Percentiles rank a stretch among this genome's conserved stretches.
phyloP scores from a whole-genome alignment of 2,329 filamentous ascomycete species.

The Dactylonectria estremocensis region DNA sequence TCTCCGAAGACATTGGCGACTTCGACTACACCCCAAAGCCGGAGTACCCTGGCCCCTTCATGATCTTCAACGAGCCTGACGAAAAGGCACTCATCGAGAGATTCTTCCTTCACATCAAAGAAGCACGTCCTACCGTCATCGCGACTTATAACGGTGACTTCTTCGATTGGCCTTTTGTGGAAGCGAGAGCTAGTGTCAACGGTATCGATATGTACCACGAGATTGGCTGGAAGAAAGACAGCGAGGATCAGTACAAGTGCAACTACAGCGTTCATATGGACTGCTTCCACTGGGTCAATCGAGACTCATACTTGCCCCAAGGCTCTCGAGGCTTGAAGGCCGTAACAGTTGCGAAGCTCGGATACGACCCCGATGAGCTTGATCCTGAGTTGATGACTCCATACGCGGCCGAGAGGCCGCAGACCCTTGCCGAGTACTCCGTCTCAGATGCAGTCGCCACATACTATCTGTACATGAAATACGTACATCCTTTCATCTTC shows the following conservation, averaged over 20 bases:
- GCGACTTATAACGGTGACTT: constrained; percentile 99
- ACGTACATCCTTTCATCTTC: constrained; percentile 99
- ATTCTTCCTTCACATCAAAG: constrained; percentile 96
- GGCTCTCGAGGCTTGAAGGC: constrained; percentile 97
- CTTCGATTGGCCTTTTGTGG: constrained; percentile 99
- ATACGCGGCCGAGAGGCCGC: constrained; percentile 89
- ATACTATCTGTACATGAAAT: constrained; percentile 99
- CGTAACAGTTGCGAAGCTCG: constrained; percentile 96
- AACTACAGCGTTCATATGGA: constrained; percentile 99
- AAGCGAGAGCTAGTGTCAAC: constrained; percentile 91
- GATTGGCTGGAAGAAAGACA: constrained; percentile 96
- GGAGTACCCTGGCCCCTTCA: constrained; percentile 94
- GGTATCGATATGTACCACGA: constrained; percentile 99
- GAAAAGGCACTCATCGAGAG: constrained; percentile 90
- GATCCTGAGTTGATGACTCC: constrained; percentile 98
- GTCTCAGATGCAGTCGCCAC: constrained; percentile 99
- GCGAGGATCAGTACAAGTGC: constrained; percentile 95
- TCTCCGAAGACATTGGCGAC: constrained; percentile 96
- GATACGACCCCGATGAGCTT: constrained; percentile 97
- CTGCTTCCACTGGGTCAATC: constrained; percentile 98
- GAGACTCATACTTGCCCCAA: constrained; percentile 97
- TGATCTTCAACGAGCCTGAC: constrained; percentile 98
- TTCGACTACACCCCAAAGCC: constrained; percentile 99
- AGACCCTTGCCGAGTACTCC: constrained; percentile 96
- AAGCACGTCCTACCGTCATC: constrained; percentile 94